Evolutionary conservation across 2,329 filamentous ascomycete genomes (phyloP).

Genomic region (Cladosporium sp.): DNA sequence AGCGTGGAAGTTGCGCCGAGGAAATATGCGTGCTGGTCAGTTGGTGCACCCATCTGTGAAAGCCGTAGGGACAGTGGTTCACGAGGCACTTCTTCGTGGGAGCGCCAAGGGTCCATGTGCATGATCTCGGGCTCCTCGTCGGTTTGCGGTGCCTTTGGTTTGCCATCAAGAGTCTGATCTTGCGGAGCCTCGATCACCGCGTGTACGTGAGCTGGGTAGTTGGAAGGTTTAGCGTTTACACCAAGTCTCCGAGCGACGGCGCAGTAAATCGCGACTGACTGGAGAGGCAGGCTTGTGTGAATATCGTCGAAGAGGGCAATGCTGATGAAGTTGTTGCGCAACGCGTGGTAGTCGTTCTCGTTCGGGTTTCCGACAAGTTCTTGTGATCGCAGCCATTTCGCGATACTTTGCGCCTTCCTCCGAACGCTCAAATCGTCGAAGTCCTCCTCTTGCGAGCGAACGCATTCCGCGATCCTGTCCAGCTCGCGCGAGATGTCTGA

Average conservation of each 20-base stretch:
- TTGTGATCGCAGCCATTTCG: slow-evolving; percentile 64
- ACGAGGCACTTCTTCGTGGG: slow-evolving; percentile 61
- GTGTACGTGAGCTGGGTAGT: slow-evolving; percentile 82
- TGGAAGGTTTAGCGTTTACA: slow-evolving; percentile 72
- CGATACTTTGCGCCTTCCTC: slow-evolving; percentile 63
- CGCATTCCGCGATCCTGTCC: slow-evolving; percentile 56
- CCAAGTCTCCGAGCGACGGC: slow-evolving; percentile 70
- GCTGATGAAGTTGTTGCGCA: slow-evolving; percentile 86
- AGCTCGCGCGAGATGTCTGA: slow-evolving; percentile 60
- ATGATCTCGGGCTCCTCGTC: slow-evolving; percentile 50
- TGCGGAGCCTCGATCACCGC: slow-evolving; percentile 64
- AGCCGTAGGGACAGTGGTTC: slow-evolving; percentile 56
- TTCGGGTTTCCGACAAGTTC: slow-evolving; percentile 61
- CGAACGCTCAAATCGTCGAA: slow-evolving; percentile 59
- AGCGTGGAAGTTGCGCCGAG: slow-evolving; percentile 61
- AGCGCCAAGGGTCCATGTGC: slow-evolving; percentile 72
- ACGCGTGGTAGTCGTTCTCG: slow-evolving; percentile 68
- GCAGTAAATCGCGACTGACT: slow-evolving; percentile 84
- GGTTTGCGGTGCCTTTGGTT: slow-evolving; percentile 24
- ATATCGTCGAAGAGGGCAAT: slow-evolving; percentile 67
- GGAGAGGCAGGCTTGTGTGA: slow-evolving; percentile 79
- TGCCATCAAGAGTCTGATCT: slow-evolving; percentile 37
- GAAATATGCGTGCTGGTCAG: slow-evolving; percentile 45
- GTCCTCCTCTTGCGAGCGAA: slow-evolving; percentile 51
- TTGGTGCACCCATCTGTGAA: slow-evolving; percentile 40